Evolutionary conservation across 2,329 filamentous ascomycete genomes (phyloP), one percentile per base, ranked within the genome.

Genomic region (Trichoderma atrobrunneum): DNA sequence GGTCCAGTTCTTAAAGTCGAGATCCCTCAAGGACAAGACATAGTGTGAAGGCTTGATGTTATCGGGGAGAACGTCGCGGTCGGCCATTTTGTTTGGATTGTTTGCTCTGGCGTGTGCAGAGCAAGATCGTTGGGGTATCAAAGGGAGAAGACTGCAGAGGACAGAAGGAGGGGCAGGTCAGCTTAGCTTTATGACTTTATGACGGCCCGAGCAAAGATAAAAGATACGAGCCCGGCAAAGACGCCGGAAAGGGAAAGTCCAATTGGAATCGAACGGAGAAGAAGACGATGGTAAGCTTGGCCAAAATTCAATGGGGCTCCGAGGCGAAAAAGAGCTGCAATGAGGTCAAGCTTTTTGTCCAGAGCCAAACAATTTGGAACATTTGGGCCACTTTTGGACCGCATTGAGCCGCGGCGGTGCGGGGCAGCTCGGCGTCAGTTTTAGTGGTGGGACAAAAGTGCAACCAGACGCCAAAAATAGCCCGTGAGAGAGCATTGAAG

Each of bases 21-120:
- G 85, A 77, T 96, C 91, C 79, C 87, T 90, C 77, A 99, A 88
- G 71, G 91, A 93, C 75, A 99, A 86, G 78, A 89, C 86, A 84
- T 99, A 99, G 84, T 98, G 94, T 74, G 87, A 85, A 3, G 96
- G 94, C 84, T 94, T 95, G 80, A 95, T 90, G 76, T 82, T 83
- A 77, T 85, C 84, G 62, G 89, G 89, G 74, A 91, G 87, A 75
- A 89, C 85, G 73, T 91, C 89, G 79, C 89, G 85, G 81, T 91
- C 89, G 66, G 84, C 81, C 85, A 89, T 89, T 65, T 78, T 79
- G 73, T 73, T 63, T 67, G 76, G 77, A 73, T 80, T 80, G 67
- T 76, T 76, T 72, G 81, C 80, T 77, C 79, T 76, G 68, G 80
- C 79, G 75, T 80, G 81, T 71, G 79, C 79, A 59, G 81, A 82